Conservation (phyloP, 495 filamentous ascomycete species). For the Rostrohypoxylon terebratum region DNA sequence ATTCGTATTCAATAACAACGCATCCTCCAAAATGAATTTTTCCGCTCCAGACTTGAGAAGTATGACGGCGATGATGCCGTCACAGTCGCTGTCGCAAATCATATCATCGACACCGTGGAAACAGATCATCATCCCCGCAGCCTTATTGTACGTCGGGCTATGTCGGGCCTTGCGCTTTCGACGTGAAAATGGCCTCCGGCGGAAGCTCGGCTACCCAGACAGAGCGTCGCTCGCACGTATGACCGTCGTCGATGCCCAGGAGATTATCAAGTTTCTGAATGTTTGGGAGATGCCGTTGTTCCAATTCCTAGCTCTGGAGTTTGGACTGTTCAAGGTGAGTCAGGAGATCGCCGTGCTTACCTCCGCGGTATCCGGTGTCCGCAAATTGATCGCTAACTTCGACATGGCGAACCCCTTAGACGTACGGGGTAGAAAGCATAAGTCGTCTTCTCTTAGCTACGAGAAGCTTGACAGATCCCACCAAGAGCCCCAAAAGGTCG, state of each 20-base stretch:
- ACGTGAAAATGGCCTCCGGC: constrained; percentile 58
- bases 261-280: constrained; percentile 63
- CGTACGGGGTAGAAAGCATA: constrained; percentile 75
- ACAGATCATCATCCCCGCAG: constrained; percentile 22
- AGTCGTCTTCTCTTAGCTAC: constrained; percentile 68
- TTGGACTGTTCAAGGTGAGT: constrained; percentile 71
- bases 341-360: background rate
- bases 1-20: background rate
- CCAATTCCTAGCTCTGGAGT: constrained; percentile 67
- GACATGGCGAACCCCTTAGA: constrained; percentile 51
- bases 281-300: constrained; percentile 70
- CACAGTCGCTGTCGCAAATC: constrained; percentile 2
- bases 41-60: constrained; percentile 3
- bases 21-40: constrained; percentile 21
- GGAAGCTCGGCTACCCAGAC: constrained; percentile 63
- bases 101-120: constrained; percentile 32
- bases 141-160: constrained; percentile 51
- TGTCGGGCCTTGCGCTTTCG: constrained; percentile 62
- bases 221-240: constrained; percentile 68
- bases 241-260: constrained; percentile 70
- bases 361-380: background rate
- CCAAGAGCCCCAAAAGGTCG: constrained; percentile 66
- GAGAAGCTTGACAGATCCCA: constrained; percentile 65
- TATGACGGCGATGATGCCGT: background rate
- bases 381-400: constrained; percentile 9